Base-by-base conservation (phyloP, 169 alveolate genomes). In the Theileria annulata region DNA sequence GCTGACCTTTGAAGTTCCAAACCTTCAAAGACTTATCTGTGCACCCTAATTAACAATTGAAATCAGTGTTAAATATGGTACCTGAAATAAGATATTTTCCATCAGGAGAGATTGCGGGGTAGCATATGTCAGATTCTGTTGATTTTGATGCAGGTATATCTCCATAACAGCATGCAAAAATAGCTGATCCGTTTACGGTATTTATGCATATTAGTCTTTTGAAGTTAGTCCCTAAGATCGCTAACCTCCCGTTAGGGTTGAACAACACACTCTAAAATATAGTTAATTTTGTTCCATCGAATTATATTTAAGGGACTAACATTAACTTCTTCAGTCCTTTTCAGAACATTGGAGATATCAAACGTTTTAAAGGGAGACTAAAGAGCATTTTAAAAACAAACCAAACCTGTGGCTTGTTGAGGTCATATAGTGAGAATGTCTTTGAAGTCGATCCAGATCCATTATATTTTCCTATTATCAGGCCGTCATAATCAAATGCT, bases 1-100 rank as follows among this genome's bases (percentile, higher is more conserved):
- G 12, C 70, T 77, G 86, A n/a, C 90, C 90, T 33, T 83, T 69
- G 77, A 76, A 75, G 77, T 83, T 70, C 90, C 90, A 83, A 17
- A 75, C 66, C 17, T 67, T 64, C 15, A 83, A 5, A 17, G 49
- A 49, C 6, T 79, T 77, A 70, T 83, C 77, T 35, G 42, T 17
- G 54, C 90, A 30, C 21, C 90, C 90, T 83, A 6, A 27, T 27
- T 4, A 80, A 23, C 21, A 3, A 60, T 23, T 15, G 6, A 13
- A 6, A 15, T 56, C 63, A 0, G 3, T 8, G 56, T 66, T 27
- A 58, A 58, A 58, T 8, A 25, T 9, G 17, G 4, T 69, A 83
- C 90, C 90, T 28, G 78, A 83, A 17, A 83, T 23, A 12, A 83
- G 62, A 56, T 83, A 83, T 51, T 71, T 83, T 17, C 90, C 86